Evolutionary conservation across 129 eudicot genomes (phyloP).

Genomic region (Lactuca saligna): DNA sequence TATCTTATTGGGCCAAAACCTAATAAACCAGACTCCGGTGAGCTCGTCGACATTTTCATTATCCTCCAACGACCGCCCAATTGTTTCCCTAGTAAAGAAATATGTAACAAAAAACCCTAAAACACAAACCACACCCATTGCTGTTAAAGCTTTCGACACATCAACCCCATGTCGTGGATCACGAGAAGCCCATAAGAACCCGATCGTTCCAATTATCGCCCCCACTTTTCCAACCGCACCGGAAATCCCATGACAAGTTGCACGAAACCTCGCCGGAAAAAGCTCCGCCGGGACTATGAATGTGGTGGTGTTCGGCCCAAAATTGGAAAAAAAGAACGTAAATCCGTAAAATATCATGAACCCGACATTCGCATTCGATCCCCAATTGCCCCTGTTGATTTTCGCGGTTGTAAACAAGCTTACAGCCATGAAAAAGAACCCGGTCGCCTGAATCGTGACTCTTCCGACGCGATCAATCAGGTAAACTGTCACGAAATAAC

Average conservation of each 20-base stretch:
- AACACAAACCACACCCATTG: slow-evolving; percentile 45
- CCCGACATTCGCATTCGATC: slow-evolving; percentile 4
- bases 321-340: slow-evolving; percentile 46
- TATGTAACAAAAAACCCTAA: slow-evolving; percentile 51
- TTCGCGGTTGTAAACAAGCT: slow-evolving; percentile 32
- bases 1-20: slow-evolving; percentile 35
- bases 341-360: slow-evolving; percentile 36
- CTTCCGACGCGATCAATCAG: slow-evolving; percentile 45
- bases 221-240: slow-evolving; percentile 60
- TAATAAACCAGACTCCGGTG: slow-evolving; percentile 31
- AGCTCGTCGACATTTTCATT: slow-evolving; percentile 56
- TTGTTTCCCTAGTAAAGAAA: slow-evolving; percentile 57
- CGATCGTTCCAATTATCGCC: slow-evolving; percentile 50
- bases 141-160: slow-evolving; percentile 33
- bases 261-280: slow-evolving; percentile 60
- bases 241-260: slow-evolving; percentile 62
- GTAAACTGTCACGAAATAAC: slow-evolving; percentile 43
- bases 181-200: slow-evolving; percentile 44
- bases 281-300: slow-evolving; percentile 74
- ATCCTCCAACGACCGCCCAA: slow-evolving; percentile 65
- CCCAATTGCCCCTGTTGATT: slow-evolving; percentile 26
- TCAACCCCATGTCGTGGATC: slow-evolving; percentile 33
- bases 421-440: slow-evolving; percentile 43
- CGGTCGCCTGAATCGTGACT: slow-evolving; percentile 44
- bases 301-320: slow-evolving; percentile 52